Evolutionary conservation across 805 yeast genomes (phyloP).

Genomic region (Saccharomyces mikatae): DNA sequence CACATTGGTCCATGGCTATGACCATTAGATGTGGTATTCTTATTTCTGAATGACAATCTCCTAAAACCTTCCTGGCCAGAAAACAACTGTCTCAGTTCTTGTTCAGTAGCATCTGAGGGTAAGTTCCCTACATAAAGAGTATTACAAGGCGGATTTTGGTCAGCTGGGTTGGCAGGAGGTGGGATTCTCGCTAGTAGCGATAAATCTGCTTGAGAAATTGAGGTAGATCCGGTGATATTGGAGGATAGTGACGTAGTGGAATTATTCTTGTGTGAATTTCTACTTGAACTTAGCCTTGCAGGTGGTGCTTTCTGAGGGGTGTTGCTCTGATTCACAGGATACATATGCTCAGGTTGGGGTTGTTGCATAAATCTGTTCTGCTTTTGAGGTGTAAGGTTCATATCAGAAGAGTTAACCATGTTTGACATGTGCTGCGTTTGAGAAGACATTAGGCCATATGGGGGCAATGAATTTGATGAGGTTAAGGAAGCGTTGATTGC

Average conservation of each 20-base stretch:
- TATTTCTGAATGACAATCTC: slow-evolving; percentile 83
- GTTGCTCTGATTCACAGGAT: slow-evolving; percentile 5
- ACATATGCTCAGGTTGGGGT: slow-evolving; percentile 6
- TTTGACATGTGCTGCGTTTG: slow-evolving; percentile 1
- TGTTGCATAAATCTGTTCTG: not conserved
- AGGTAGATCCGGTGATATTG: slow-evolving; percentile 11
- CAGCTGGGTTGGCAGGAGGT: slow-evolving; percentile 95
- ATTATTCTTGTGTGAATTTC: slow-evolving; percentile 17
- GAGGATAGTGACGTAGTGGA: slow-evolving; percentile 27
- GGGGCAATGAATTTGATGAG: slow-evolving; percentile 11
- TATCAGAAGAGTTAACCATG: not conserved
- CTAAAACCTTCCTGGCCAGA: slow-evolving; percentile 88
- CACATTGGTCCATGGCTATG: slow-evolving; percentile 96
- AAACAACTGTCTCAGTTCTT: slow-evolving; percentile 79
- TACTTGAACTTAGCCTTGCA: slow-evolving; percentile 12
- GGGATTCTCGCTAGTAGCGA: slow-evolving; percentile 73
- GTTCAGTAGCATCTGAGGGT: slow-evolving; percentile 95
- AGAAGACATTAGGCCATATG: slow-evolving; percentile 7
- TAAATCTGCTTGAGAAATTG: slow-evolving; percentile 46
- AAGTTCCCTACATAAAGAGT: slow-evolving; percentile 93
- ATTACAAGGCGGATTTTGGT: slow-evolving; percentile 97
- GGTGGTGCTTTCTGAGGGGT: slow-evolving; percentile 16
- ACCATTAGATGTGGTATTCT: slow-evolving; percentile 34
- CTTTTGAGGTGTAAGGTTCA: not conserved
- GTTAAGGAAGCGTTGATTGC: slow-evolving; percentile 10